A percentile compares a stretch with the other conserved stretches of the same genome.
phyloP scores from a whole-genome alignment of 2,329 filamentous ascomycete genomes.

The Dactylellina haptotyla region DNA sequence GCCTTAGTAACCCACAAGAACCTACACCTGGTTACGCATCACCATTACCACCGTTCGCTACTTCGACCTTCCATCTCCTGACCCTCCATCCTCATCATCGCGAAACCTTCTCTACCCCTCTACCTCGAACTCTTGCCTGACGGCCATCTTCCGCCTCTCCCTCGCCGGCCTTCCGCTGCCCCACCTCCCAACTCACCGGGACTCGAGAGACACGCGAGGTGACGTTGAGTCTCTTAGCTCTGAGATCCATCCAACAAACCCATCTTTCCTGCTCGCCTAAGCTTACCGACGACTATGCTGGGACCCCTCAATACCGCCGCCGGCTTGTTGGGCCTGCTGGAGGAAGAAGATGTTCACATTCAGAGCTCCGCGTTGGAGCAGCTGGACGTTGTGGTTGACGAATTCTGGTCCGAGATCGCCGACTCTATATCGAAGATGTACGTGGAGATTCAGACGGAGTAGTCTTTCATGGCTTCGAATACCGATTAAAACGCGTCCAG shows the following conservation, averaged over 20 bases:
- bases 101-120: slow-evolving; percentile 17
- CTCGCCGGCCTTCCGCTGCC: slow-evolving; percentile 29
- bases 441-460: slow-evolving; percentile 60
- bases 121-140: neutral
- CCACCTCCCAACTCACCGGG: slow-evolving; percentile 37
- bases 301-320: slow-evolving; percentile 83
- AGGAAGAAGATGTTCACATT: slow-evolving; percentile 92
- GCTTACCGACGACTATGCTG: slow-evolving; percentile 72
- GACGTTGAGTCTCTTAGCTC: slow-evolving; percentile 21
- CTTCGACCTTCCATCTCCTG: slow-evolving; percentile 21
- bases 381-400: slow-evolving; percentile 94
- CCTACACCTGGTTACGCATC: slow-evolving; percentile 52
- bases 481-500: slow-evolving; percentile 41
- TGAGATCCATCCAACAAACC: slow-evolving; percentile 10
- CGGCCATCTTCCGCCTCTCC: slow-evolving; percentile 1
- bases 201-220: slow-evolving; percentile 52
- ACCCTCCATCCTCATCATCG: slow-evolving; percentile 37
- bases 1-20: slow-evolving; percentile 50
- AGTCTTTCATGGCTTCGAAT: slow-evolving; percentile 1
- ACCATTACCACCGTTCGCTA: slow-evolving; percentile 23
- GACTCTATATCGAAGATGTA: slow-evolving; percentile 93
- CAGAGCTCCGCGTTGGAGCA: slow-evolving; percentile 94
- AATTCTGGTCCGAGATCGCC: slow-evolving; percentile 97
- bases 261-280: slow-evolving; percentile 10
- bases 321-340: slow-evolving; percentile 92